Evolutionary conservation across 2,329 filamentous ascomycete species (phyloP).

Genomic region (Chaetomiaceae sp.): DNA sequence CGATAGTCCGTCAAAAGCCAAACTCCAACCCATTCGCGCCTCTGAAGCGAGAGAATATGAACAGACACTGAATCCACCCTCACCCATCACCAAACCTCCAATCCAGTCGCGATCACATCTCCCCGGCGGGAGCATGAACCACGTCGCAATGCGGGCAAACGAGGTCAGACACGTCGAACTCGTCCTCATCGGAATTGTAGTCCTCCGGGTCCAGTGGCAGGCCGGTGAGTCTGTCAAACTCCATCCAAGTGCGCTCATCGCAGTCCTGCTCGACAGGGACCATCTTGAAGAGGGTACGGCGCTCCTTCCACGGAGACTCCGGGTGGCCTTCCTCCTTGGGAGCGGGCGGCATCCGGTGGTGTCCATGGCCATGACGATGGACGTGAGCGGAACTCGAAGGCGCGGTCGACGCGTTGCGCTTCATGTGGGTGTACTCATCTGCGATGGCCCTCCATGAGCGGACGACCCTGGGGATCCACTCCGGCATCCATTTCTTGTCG

Average conservation of each 20-base stretch:
- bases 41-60: neutral
- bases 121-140: conserved; percentile 4
- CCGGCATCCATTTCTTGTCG: neutral
- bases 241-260: conserved; percentile 43
- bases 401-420: conserved; percentile 16
- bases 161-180: conserved; percentile 14
- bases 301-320: conserved; percentile 35
- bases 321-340: conserved; percentile 42
- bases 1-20: neutral
- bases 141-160: conserved; percentile 21
- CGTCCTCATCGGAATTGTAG: conserved; percentile 12
- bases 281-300: conserved; percentile 45
- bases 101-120: too few relatives aligned
- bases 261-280: conserved; percentile 41
- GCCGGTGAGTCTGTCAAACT: conserved; percentile 37
- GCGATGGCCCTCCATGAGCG: conserved; percentile 38
- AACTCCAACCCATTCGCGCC: neutral
- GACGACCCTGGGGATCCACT: conserved; percentile 40
- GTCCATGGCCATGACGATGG: conserved; percentile 17
- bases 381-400: conserved; percentile 23
- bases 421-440: conserved; percentile 22
- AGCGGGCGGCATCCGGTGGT: conserved; percentile 36
- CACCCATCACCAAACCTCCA: too few relatives aligned
- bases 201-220: conserved; percentile 1
- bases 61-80: too few relatives aligned